phyloP scores from a whole-genome alignment of 23 red algal genomes.

The Gracilaria gracilis region DNA sequence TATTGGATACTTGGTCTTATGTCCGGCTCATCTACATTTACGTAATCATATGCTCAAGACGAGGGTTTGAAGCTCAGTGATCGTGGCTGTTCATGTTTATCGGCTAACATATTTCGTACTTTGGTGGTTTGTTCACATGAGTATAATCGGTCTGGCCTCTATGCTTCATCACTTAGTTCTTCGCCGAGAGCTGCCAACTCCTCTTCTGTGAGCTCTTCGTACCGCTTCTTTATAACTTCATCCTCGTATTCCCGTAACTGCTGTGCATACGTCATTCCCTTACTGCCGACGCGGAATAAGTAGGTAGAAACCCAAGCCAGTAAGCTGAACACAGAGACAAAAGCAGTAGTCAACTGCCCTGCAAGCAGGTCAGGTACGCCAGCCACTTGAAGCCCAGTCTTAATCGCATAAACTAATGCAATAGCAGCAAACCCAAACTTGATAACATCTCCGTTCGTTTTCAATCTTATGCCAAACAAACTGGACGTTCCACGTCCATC shows the following conservation, averaged over 20 bases:
- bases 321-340: slow-evolving; percentile 67
- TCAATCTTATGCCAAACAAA: slow-evolving; percentile 56
- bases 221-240: slow-evolving; percentile 83
- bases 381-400: slow-evolving; percentile 47
- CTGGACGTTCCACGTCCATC: slow-evolving; percentile 44
- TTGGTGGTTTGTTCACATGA: not conserved
- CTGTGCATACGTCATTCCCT: slow-evolving; percentile 96
- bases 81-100: not conserved
- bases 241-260: slow-evolving; percentile 97
- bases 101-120: not conserved
- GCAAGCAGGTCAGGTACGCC: slow-evolving; percentile 72
- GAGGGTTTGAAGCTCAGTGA: not conserved
- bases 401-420: slow-evolving; percentile 57
- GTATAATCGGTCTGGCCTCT: not conserved
- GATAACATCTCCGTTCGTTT: slow-evolving; percentile 92
- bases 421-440: slow-evolving; percentile 73
- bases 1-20: slow-evolving; percentile 90
- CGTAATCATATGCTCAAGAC: not conserved
- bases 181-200: slow-evolving; percentile 84
- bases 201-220: slow-evolving; percentile 87
- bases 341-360: slow-evolving; percentile 85
- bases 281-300: slow-evolving; percentile 93
- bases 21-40: slow-evolving; percentile 32
- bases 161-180: slow-evolving; percentile 78
- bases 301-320: slow-evolving; percentile 88